A percentile compares a stretch with the other conserved stretches of the same genome.
phyloP scores from a whole-genome alignment of 2,329 filamentous ascomycete genomes.

The Fusarium miscanthi region DNA sequence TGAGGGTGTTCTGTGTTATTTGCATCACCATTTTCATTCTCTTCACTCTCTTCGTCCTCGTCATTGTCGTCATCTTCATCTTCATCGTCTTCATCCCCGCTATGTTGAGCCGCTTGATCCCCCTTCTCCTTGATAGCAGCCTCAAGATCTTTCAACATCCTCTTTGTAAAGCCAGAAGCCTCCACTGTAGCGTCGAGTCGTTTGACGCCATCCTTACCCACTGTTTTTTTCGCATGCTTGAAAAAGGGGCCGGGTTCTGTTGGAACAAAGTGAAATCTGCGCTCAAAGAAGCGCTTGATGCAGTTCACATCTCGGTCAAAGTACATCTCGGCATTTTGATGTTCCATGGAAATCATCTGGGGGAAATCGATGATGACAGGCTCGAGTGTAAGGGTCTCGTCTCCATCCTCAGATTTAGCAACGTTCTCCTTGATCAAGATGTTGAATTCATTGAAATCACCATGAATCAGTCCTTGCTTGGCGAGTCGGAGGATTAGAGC shows the following conservation, averaged over 20 bases:
- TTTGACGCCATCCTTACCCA: constrained; percentile 71
- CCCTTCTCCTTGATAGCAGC: constrained; percentile 86
- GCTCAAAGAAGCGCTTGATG: constrained; percentile 92
- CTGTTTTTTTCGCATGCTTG: constrained; percentile 80
- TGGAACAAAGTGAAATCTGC: constrained; percentile 87
- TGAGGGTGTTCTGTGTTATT: constrained; percentile 34
- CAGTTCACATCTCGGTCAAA: constrained; percentile 97
- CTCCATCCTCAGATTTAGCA: constrained; percentile 52
- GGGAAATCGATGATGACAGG: constrained; percentile 97
- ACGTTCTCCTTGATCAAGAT: constrained; percentile 87
- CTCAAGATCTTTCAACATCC: constrained; percentile 95
- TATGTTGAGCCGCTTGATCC: constrained; percentile 55
- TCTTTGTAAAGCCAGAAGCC: constrained; percentile 94
- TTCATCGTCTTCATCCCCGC: constrained; percentile 47
- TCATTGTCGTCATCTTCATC: constrained; percentile 48
- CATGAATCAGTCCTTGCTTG: constrained; percentile 90
- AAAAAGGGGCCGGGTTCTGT: constrained; percentile 88
- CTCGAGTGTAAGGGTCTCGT: constrained; percentile 64
- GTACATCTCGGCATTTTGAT: constrained; percentile 94
- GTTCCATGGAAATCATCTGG: constrained; percentile 96
- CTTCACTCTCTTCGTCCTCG: constrained; percentile 45
- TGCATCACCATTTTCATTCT: constrained; percentile 43
- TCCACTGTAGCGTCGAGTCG: constrained; percentile 89
- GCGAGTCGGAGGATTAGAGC: constrained; percentile 86
- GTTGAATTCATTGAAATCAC: constrained; percentile 99